Percentiles rank a stretch among this genome's conserved stretches.
These are phyloP conservation scores for Mucor irregularis DNA, from an alignment of 371 early-diverging fungal genomes.

Conservation along the genomic window DNA sequence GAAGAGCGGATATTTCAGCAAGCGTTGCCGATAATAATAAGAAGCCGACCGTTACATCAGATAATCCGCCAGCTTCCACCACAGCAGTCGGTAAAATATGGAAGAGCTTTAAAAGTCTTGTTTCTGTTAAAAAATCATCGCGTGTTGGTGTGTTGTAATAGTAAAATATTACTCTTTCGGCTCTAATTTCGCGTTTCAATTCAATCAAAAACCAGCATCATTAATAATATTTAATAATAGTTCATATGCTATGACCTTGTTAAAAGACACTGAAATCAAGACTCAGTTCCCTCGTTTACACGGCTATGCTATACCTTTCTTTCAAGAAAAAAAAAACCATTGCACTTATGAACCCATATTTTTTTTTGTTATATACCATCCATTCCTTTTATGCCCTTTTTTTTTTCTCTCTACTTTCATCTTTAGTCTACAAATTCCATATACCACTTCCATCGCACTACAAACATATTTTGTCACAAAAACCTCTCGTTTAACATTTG, in stretches of 20 bases:
- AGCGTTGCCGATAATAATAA: conserved; percentile 7
- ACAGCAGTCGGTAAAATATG: conserved; percentile 36
- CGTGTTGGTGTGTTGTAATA: conserved; percentile 44
- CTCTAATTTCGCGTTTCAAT: background rate
- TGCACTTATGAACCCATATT: too few species aligned
- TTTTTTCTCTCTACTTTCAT: background rate
- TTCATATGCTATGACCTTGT: background rate
- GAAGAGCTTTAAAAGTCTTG: conserved; percentile 46
- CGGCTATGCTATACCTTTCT: too few species aligned
- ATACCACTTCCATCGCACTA: conserved; percentile 1
- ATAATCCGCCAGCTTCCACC: background rate
- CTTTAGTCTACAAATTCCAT: background rate
- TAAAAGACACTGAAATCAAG: too few species aligned
- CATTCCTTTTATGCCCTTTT: background rate
- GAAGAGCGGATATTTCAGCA: conserved; percentile 15
- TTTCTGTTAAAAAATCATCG: conserved; percentile 46
- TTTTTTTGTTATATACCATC: too few species aligned
- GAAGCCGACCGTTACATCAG: background rate
- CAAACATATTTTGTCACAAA: background rate
- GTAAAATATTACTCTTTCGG: too few species aligned
- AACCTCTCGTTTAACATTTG: conserved; percentile 1
- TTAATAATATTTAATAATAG: background rate
- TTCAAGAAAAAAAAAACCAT: too few species aligned
- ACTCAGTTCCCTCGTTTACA: too few species aligned
- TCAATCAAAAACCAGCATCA: background rate